These are phyloP conservation scores for Yarrowia phangngaensis DNA, from an alignment of 805 yeast species.

Conservation along the genomic window DNA sequence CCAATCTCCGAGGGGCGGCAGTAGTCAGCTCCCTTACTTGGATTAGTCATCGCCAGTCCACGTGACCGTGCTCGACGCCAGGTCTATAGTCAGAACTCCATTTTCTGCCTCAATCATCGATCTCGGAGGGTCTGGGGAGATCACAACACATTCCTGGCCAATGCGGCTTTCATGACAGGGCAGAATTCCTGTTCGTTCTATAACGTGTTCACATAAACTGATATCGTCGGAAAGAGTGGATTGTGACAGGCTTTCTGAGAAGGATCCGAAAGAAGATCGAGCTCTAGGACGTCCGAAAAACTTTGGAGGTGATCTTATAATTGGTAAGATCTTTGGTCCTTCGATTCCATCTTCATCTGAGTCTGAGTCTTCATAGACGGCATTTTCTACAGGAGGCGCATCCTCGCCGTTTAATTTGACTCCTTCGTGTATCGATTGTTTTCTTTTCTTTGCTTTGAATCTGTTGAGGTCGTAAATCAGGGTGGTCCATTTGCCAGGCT, in stretches of 20 bases:
- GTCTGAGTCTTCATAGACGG: slow-evolving; percentile 3
- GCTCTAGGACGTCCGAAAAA: slow-evolving; percentile 9
- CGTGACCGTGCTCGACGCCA: too few species aligned
- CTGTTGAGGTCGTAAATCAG: slow-evolving; percentile 7
- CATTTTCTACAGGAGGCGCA: too few species aligned
- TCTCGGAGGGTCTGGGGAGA: slow-evolving; percentile 9
- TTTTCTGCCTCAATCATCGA: slow-evolving; percentile 7
- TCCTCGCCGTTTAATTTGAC: too few species aligned
- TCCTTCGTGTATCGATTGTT: too few species aligned
- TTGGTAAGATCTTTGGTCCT: not conserved
- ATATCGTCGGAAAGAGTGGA: slow-evolving; percentile 18
- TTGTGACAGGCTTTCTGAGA: slow-evolving; percentile 11
- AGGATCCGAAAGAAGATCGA: slow-evolving; percentile 16
- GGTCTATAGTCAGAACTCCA: not conserved
- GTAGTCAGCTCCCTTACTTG: too few species aligned
- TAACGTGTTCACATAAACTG: slow-evolving; percentile 14
- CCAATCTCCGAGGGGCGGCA: too few species aligned
- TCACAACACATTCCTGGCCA: not conserved
- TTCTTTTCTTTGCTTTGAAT: not conserved
- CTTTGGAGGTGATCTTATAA: slow-evolving; percentile 14
- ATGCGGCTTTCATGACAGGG: not conserved
- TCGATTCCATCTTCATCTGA: not conserved
- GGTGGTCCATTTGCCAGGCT: not conserved
- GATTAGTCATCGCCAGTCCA: too few species aligned
- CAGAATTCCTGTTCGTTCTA: not conserved